phyloP scores from a whole-genome alignment of 176 grass and related monocot species.

The Sorghum bicolor region DNA sequence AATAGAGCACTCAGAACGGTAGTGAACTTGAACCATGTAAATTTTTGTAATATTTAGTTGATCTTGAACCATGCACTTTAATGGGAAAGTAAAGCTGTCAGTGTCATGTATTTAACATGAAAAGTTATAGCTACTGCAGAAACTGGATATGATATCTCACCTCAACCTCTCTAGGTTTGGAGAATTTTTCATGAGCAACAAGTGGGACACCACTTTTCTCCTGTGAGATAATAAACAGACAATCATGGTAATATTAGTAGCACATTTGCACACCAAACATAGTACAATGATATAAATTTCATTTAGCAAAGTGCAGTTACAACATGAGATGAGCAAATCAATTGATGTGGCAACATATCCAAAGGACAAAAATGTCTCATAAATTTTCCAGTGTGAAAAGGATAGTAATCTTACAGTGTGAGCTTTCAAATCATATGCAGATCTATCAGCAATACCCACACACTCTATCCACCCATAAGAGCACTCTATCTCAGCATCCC shows the following conservation, averaged over 20 bases:
- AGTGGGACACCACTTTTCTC: conserved; percentile 77
- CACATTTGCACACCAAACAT: background rate
- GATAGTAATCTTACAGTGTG: conserved; percentile 54
- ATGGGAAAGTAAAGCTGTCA: background rate
- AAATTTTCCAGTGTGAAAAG: background rate
- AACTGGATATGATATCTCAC: conserved; percentile 30
- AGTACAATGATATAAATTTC: background rate
- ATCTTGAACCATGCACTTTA: background rate
- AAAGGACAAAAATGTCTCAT: background rate
- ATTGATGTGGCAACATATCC: background rate
- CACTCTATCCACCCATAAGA: conserved; percentile 89
- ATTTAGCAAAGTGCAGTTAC: background rate
- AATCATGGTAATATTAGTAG: conserved; percentile 2
- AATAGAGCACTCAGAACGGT: background rate
- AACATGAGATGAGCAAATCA: background rate
- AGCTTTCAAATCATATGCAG: conserved; percentile 80
- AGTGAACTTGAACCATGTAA: background rate
- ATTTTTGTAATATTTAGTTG: background rate
- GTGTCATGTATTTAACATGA: background rate
- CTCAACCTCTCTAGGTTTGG: conserved; percentile 77
- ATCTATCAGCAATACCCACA: conserved; percentile 82
- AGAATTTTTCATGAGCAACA: conserved; percentile 70
- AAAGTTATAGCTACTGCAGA: background rate
- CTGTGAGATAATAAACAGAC: conserved; percentile 31
- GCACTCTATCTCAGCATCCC: conserved; percentile 87